Base-by-base conservation (phyloP, 306 rosid species). In the Lotus japonicus region DNA sequence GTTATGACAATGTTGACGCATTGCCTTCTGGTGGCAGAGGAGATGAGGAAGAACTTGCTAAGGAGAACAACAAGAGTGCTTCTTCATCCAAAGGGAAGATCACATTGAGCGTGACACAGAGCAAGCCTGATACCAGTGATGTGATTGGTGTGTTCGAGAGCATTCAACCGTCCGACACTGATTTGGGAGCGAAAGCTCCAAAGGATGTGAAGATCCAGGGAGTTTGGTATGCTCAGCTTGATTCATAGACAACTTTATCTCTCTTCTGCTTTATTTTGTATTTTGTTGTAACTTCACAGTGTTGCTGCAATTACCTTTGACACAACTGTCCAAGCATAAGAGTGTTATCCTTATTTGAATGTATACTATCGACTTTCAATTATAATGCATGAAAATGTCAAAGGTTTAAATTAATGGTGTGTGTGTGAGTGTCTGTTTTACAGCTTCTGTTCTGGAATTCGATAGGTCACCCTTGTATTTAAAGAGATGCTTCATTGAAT, bases 141-240 rank as follows among this genome's bases (percentile, higher is more conserved):
- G 61, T 92, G 11, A 92, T 92, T 21, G 98, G 98, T 19, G 98
- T 92, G 73, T 92, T 92, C 15, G 96, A 92, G 86, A 92, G 98
- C 60, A 0, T 87, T 71, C 98, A 89, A 84, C 98, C 98, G 0
- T 92, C 98, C 16, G 98, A 92, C 75, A 92, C 98, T 75, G 98
- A 92, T 68, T 81, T 92, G 92, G 98, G 98, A 11, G 97, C 98
- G 4, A 92, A 92, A 81, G 79, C 72, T 51, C 98, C 98, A 4
- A 92, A 92, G 84, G 98, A 92, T 6, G 97, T 92, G 2, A 92
- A 92, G 81, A 90, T 92, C 71, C 92, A 86, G 79, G 98, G 98
- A 4, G 3, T 92, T 46, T 92, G 98, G 98, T 92, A 92, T 77
- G 98, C 94, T 80, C 98, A 92, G 90, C 98, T 92, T 57, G 98